phyloP scores from a whole-genome alignment of 2,329 filamentous ascomycete genomes.

The Rugonectria rugulosa region DNA sequence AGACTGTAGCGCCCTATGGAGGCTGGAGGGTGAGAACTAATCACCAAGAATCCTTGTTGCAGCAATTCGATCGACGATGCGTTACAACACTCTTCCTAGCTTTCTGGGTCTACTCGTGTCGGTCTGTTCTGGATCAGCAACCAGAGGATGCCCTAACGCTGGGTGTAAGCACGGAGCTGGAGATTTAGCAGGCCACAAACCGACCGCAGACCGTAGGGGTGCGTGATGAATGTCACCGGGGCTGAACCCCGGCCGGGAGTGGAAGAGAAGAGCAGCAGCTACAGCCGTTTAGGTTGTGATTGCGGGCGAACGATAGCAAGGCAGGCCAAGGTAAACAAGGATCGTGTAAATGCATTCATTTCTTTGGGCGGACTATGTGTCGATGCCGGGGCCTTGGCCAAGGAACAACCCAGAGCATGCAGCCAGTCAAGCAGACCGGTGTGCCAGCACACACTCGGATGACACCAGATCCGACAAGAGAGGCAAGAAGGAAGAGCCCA shows the following conservation, averaged over 20 bases:
- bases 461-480: too few relatives aligned
- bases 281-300: not conserved
- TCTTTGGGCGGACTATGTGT: constrained; percentile 6
- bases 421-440: not conserved
- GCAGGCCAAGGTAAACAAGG: constrained; percentile 14
- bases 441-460: constrained; percentile 10
- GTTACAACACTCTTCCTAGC: too few relatives aligned
- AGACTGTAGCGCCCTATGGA: too few relatives aligned
- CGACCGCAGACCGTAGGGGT: not conserved
- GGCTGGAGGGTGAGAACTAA: not conserved
- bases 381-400: constrained; percentile 10
- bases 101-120: not conserved
- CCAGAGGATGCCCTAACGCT: not conserved
- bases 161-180: not conserved
- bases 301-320: constrained; percentile 1
- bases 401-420: constrained; percentile 13
- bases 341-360: constrained; percentile 9
- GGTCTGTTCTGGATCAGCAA: constrained; percentile 9
- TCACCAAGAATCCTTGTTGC: constrained; percentile 1
- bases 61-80: constrained; percentile 7
- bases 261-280: not conserved
- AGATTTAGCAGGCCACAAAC: not conserved
- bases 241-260: not conserved
- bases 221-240: constrained; percentile 2
- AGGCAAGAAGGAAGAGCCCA: not conserved